phyloP scores from a whole-genome alignment of 2,329 filamentous ascomycete genomes.

The Phyllosticta ampelicida region DNA sequence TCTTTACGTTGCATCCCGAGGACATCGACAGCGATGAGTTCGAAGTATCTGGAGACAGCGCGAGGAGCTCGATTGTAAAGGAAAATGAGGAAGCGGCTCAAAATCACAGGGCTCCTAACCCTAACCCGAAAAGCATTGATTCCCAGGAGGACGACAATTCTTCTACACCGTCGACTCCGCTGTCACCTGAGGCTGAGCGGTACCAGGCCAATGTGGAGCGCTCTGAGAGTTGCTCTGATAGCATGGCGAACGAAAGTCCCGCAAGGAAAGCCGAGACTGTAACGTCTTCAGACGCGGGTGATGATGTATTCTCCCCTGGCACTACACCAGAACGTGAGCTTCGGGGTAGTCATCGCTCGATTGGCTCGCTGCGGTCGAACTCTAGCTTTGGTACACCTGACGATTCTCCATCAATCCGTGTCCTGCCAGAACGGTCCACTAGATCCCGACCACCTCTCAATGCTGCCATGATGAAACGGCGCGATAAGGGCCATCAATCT shows the following conservation, averaged over 20 bases:
- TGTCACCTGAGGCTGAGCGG: background rate
- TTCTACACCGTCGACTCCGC: background rate
- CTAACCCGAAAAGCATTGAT: background rate
- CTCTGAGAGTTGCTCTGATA: background rate
- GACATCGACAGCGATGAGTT: conserved; percentile 4
- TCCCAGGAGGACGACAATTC: background rate
- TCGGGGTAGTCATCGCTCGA: background rate
- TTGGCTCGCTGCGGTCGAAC: background rate
- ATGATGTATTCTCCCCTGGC: background rate
- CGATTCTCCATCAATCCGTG: conserved; percentile 27
- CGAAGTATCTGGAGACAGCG: conserved; percentile 1
- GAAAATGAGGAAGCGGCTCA: background rate
- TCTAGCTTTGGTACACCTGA: conserved; percentile 14
- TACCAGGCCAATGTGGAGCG: background rate
- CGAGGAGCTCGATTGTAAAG: background rate
- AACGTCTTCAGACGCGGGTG: background rate
- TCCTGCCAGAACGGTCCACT: conserved; percentile 15
- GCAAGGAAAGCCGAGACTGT: background rate
- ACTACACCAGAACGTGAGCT: background rate
- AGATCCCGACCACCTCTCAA: conserved; percentile 31
- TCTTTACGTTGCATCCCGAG: background rate
- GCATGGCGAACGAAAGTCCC: background rate
- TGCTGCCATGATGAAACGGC: conserved; percentile 31
- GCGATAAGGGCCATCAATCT: background rate
- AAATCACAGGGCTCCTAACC: background rate